A percentile compares a stretch with the other conserved stretches of the same genome.
Evolutionary conservation across 2,329 filamentous ascomycete genomes (phyloP).

Genomic region (Cladosporium sp.): DNA sequence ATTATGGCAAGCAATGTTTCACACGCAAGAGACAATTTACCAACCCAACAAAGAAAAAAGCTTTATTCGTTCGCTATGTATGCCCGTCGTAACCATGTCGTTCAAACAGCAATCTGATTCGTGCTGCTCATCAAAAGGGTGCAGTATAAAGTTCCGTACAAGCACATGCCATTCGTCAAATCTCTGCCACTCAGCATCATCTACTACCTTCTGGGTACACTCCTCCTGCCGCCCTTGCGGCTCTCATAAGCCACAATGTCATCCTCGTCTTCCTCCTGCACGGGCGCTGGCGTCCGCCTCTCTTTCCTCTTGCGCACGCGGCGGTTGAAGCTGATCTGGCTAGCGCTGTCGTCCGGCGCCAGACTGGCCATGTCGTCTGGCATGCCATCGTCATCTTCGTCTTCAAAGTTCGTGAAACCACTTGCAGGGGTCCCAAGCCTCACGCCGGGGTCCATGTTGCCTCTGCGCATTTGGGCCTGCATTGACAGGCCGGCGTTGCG

Average conservation of each 20-base stretch:
- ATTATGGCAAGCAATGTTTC: too few species aligned
- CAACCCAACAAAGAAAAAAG: background rate
- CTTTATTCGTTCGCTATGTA: background rate
- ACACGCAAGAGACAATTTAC: too few species aligned
- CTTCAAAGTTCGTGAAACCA: slow-evolving; percentile 35
- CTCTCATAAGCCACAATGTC: slow-evolving; percentile 13
- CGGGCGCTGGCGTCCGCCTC: slow-evolving; percentile 70
- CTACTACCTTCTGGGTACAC: slow-evolving; percentile 10
- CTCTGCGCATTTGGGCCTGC: slow-evolving; percentile 60
- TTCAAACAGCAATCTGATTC: background rate
- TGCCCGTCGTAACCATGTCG: slow-evolving; percentile 11
- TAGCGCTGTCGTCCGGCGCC: slow-evolving; percentile 76
- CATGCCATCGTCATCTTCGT: slow-evolving; percentile 35
- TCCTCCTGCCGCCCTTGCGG: slow-evolving; percentile 13
- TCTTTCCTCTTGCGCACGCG: slow-evolving; percentile 65
- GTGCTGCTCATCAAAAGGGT: background rate
- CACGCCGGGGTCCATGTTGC: slow-evolving; percentile 49
- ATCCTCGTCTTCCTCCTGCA: slow-evolving; percentile 66
- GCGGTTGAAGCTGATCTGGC: slow-evolving; percentile 73
- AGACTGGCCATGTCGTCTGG: slow-evolving; percentile 51
- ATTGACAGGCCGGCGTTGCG: slow-evolving; percentile 75
- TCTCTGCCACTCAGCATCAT: background rate
- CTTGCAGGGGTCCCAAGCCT: slow-evolving; percentile 45
- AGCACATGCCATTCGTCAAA: slow-evolving; percentile 4
- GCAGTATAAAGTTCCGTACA: background rate